A percentile compares a stretch with the other conserved stretches of the same genome.
phyloP scores from a whole-genome alignment of 257 asterid genomes.

The Salvia hispanica region DNA sequence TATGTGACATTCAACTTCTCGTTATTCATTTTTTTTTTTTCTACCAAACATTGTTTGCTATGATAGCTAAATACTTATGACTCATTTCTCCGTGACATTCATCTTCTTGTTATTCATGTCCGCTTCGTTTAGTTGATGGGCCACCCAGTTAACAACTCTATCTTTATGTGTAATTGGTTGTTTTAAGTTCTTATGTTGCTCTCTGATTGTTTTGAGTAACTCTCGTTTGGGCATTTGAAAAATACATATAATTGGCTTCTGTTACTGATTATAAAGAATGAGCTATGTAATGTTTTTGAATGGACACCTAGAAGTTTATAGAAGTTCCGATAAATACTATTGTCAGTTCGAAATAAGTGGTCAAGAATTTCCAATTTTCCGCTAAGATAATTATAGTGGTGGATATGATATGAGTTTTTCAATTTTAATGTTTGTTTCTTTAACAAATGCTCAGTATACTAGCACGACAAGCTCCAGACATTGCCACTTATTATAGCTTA shows the following conservation, averaged over 20 bases:
- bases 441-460: conserved; percentile 32
- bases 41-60: too few relatives aligned
- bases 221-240: not conserved
- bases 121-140: too few relatives aligned
- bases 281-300: not conserved
- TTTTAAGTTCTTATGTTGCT: not conserved
- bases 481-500: conserved; percentile 41
- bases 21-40: too few relatives aligned
- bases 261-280: not conserved
- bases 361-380: not conserved
- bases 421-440: not conserved
- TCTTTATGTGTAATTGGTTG: not conserved
- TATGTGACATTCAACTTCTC: too few relatives aligned
- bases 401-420: not conserved
- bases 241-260: not conserved
- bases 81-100: too few relatives aligned
- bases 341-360: not conserved
- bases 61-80: too few relatives aligned
- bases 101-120: too few relatives aligned
- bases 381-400: not conserved
- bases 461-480: conserved; percentile 55
- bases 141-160: too few relatives aligned
- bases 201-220: not conserved
- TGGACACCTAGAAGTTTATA: not conserved
- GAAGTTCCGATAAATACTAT: not conserved